These are phyloP conservation scores for Alternaria consortialis DNA, from an alignment of 2,329 filamentous ascomycete species.

Conservation along the genomic window DNA sequence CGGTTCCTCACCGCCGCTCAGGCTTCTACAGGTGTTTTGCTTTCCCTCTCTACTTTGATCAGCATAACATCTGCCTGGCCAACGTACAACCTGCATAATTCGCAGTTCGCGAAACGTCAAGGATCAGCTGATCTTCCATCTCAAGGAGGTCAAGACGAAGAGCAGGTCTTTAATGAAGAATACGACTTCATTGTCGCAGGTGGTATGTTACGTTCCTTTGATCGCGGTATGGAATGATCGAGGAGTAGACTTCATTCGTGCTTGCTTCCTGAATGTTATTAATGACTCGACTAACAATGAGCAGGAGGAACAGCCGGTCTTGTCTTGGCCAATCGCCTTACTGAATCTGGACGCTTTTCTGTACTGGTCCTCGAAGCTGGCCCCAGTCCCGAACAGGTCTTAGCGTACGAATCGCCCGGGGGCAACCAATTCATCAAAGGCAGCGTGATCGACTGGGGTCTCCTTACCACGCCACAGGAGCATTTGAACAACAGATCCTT, in stretches of 20 bases:
- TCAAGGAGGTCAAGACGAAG: constrained; percentile 9
- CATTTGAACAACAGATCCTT: constrained; percentile 33
- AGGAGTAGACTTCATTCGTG: accelerated
- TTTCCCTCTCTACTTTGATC: constrained; percentile 17
- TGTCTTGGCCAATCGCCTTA: constrained; percentile 36
- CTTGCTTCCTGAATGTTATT: neutral
- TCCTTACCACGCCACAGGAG: constrained; percentile 36
- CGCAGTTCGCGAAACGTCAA: constrained; percentile 22
- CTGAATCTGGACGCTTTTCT: constrained; percentile 31
- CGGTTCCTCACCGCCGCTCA: constrained; percentile 8
- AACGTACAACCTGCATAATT: constrained; percentile 24
- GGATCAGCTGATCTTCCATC: constrained; percentile 14
- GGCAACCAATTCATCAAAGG: constrained; percentile 41
- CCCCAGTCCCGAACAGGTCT: constrained; percentile 41
- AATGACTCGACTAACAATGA: neutral
- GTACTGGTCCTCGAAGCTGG: constrained; percentile 50
- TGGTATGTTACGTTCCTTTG: constrained; percentile 13
- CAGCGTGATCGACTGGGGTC: constrained; percentile 42
- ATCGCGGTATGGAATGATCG: too few relatives aligned
- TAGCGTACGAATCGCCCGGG: constrained; percentile 38
- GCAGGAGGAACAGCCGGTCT: constrained; percentile 39
- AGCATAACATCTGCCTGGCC: constrained; percentile 23
- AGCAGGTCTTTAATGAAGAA: constrained; percentile 26
- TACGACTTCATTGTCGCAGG: constrained; percentile 33
- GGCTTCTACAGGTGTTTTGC: constrained; percentile 12